Evolutionary conservation across 352 stramenopile species (phyloP).

Genomic region (Aphanomyces euteiches): DNA sequence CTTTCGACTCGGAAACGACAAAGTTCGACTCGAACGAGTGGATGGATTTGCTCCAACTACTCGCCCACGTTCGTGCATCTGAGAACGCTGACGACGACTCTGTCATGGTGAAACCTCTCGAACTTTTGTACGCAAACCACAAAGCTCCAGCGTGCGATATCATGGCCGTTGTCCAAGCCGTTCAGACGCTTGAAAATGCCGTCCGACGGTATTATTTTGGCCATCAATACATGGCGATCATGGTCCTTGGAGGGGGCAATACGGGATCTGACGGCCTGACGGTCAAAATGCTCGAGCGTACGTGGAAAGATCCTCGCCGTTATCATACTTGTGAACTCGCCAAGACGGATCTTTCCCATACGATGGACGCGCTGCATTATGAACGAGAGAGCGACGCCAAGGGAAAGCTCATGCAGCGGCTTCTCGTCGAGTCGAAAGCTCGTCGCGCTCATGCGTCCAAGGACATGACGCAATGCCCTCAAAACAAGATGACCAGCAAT

Average conservation of each 20-base stretch:
- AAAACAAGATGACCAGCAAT: slow-evolving; percentile 6
- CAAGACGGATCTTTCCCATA: slow-evolving; percentile 12
- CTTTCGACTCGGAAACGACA: background rate
- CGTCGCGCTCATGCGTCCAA: background rate
- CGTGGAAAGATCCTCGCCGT: slow-evolving; percentile 21
- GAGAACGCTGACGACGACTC: slow-evolving; percentile 2
- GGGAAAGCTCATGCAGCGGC: slow-evolving; percentile 12
- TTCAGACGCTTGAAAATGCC: slow-evolving; percentile 27
- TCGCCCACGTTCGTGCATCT: slow-evolving; percentile 10
- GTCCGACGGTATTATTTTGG: slow-evolving; percentile 30
- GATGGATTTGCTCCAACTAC: slow-evolving; percentile 13
- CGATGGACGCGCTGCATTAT: slow-evolving; percentile 3
- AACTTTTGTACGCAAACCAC: slow-evolving; percentile 6
- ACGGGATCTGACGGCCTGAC: slow-evolving; percentile 15
- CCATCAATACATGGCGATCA: slow-evolving; percentile 28
- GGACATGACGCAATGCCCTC: background rate
- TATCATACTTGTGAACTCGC: slow-evolving; percentile 22
- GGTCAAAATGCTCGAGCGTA: slow-evolving; percentile 27
- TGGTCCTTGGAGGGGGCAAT: slow-evolving; percentile 25
- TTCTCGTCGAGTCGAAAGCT: background rate
- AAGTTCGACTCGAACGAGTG: background rate
- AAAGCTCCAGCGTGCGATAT: background rate
- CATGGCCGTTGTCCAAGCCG: slow-evolving; percentile 18
- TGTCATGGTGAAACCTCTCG: background rate
- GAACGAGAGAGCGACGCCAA: slow-evolving; percentile 1